These are phyloP conservation scores for Ilex aquifolium DNA, from an alignment of 257 asterid species.

Conservation along the genomic window DNA sequence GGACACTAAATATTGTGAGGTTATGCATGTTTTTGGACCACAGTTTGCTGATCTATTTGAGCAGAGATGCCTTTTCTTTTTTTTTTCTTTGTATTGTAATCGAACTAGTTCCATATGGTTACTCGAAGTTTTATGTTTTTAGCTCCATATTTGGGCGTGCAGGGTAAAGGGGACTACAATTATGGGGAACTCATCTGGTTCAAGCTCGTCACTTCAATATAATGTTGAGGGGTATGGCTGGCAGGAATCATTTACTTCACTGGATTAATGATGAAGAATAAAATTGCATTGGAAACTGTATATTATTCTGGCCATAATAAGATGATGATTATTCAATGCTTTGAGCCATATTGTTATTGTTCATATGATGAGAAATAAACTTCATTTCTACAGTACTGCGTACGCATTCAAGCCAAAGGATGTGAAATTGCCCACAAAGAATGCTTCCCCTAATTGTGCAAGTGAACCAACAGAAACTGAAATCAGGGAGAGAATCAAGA, in stretches of 20 bases:
- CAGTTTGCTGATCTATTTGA: not conserved
- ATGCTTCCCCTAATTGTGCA: slow-evolving; percentile 27
- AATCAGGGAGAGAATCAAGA: slow-evolving; percentile 51
- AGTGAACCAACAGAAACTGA: slow-evolving; percentile 51
- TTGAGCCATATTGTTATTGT: slow-evolving; percentile 4
- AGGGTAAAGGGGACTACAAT: slow-evolving; percentile 41
- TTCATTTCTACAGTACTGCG: slow-evolving; percentile 40
- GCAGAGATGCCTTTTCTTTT: too few species aligned
- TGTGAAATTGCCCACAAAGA: slow-evolving; percentile 36
- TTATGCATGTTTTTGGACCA: not conserved
- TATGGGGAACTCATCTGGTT: slow-evolving; percentile 29
- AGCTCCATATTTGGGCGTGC: slow-evolving; percentile 8
- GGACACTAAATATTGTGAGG: not conserved
- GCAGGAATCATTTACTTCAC: slow-evolving; percentile 1
- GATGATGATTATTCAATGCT: not conserved
- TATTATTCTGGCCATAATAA: too few species aligned
- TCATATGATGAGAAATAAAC: not conserved
- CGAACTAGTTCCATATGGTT: too few species aligned
- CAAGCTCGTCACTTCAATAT: slow-evolving; percentile 31
- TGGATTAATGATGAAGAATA: too few species aligned
- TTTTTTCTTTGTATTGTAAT: too few species aligned
- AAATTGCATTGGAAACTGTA: too few species aligned
- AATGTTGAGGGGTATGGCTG: slow-evolving; percentile 51
- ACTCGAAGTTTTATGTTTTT: not conserved
- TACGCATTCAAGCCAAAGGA: slow-evolving; percentile 85